Percentiles rank a stretch among this genome's conserved stretches.
Conservation (phyloP, 1,284 basidiomycete genomes). For the Phellopilus nigrolimitatus region DNA sequence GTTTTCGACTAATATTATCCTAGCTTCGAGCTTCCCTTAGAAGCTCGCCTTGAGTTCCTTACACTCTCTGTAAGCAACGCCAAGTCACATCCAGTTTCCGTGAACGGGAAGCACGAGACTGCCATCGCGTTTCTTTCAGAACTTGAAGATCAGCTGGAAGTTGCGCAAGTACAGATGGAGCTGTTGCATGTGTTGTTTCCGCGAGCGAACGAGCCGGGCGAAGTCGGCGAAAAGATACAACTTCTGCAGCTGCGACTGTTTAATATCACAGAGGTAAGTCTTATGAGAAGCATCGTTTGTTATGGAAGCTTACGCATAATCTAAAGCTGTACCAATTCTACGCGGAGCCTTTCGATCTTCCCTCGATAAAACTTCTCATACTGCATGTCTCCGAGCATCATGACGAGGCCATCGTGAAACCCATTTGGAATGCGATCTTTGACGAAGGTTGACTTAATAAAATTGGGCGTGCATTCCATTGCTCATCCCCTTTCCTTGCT, state of each 20-base stretch:
- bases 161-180: constrained; percentile 94
- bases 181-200: constrained; percentile 65
- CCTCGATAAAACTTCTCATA: constrained; percentile 84
- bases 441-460: constrained; percentile 54
- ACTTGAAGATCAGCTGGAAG: constrained; percentile 94
- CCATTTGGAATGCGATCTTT: constrained; percentile 88
- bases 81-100: constrained; percentile 84
- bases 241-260: constrained; percentile 52
- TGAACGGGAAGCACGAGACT: constrained; percentile 71
- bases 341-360: constrained; percentile 83
- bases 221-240: constrained; percentile 52
- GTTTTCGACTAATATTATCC: constrained; percentile 1
- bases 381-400: constrained; percentile 91
- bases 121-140: constrained; percentile 90
- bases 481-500: constrained; percentile 5
- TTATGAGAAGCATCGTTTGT: constrained; percentile 9
- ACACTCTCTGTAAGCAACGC: constrained; percentile 94
- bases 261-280: constrained; percentile 64
- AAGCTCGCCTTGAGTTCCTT: constrained; percentile 80
- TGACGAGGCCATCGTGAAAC: constrained; percentile 75
- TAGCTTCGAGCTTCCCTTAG: constrained; percentile 68
- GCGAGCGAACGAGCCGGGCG: constrained; percentile 53
- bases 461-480: background rate
- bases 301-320: constrained; percentile 5
- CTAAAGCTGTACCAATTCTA: constrained; percentile 82